Conservation (phyloP, 2,329 filamentous ascomycete genomes). For the Aspergillus spinulosporus region DNA sequence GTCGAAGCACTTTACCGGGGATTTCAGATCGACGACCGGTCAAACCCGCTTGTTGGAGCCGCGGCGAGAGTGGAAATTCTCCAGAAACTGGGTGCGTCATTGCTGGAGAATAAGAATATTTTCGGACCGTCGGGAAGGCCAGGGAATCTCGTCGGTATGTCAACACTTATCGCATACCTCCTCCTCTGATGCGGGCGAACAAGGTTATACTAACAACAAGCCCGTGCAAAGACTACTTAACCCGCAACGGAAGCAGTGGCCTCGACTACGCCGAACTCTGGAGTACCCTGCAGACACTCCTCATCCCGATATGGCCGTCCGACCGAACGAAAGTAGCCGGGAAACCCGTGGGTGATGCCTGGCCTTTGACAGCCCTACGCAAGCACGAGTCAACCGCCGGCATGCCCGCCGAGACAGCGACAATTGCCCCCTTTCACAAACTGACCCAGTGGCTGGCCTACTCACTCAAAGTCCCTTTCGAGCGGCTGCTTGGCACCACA, state of each 20-base stretch:
- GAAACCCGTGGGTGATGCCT: slow-evolving; percentile 52
- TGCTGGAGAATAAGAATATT: slow-evolving; percentile 40
- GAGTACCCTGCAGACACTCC: slow-evolving; percentile 45
- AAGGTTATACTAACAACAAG: background rate
- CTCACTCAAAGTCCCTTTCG: slow-evolving; percentile 67
- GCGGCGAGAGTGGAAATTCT: slow-evolving; percentile 46
- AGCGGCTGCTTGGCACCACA: slow-evolving; percentile 52
- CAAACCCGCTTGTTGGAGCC: slow-evolving; percentile 51
- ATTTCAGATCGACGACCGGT: slow-evolving; percentile 47
- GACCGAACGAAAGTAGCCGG: slow-evolving; percentile 46
- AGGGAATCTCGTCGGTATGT: slow-evolving; percentile 51
- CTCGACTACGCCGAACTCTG: slow-evolving; percentile 47
- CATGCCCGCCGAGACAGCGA: slow-evolving; percentile 3
- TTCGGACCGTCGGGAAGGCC: slow-evolving; percentile 49
- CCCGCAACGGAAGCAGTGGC: slow-evolving; percentile 27
- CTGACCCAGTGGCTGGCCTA: slow-evolving; percentile 74
- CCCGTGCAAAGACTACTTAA: slow-evolving; percentile 42
- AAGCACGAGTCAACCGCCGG: slow-evolving; percentile 17
- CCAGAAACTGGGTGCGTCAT: slow-evolving; percentile 45
- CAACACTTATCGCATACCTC: background rate
- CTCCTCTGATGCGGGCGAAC: background rate
- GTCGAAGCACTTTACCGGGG: slow-evolving; percentile 36
- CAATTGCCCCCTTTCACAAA: slow-evolving; percentile 59
- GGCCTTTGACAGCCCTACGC: slow-evolving; percentile 42
- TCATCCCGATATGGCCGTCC: slow-evolving; percentile 54